Evolutionary conservation across 495 filamentous ascomycete species (phyloP).

Genomic region (Hypoxylon intermedium): DNA sequence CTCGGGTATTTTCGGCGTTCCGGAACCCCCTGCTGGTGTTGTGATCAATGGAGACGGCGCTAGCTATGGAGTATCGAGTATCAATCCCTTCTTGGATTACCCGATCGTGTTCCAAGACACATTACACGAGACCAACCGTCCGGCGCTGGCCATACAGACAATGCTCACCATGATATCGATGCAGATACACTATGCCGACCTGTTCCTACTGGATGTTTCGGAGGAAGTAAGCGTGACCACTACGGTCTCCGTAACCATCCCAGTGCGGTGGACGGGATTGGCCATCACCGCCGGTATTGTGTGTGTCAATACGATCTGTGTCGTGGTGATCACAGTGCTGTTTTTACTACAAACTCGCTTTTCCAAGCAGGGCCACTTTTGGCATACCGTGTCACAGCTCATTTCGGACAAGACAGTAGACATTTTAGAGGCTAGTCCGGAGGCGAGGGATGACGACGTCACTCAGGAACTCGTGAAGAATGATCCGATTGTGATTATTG

Average conservation of each 20-base stretch:
- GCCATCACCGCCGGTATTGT: conserved; percentile 4
- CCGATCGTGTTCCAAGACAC: neutral
- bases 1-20: conserved; percentile 2
- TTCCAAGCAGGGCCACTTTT: conserved; percentile 13
- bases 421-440: conserved; percentile 7
- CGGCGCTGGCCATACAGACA: conserved; percentile 1
- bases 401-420: conserved; percentile 4
- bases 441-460: conserved; percentile 9
- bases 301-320: neutral
- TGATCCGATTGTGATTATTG: conserved; percentile 8
- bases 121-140: conserved; percentile 5
- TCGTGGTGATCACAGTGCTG: neutral
- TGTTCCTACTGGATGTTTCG: neutral
- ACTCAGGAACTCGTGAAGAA: neutral
- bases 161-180: conserved; percentile 13
- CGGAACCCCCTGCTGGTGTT: neutral
- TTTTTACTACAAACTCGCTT: conserved; percentile 2
- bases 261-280: conserved; percentile 7
- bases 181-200: conserved; percentile 4
- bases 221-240: conserved; percentile 9
- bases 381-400: conserved; percentile 11
- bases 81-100: conserved; percentile 10
- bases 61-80: conserved; percentile 11
- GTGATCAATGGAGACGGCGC: conserved; percentile 9
- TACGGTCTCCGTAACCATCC: neutral